Evolutionary conservation across 2,329 filamentous ascomycete species (phyloP).

Genomic region (Trichoderma gracile): DNA sequence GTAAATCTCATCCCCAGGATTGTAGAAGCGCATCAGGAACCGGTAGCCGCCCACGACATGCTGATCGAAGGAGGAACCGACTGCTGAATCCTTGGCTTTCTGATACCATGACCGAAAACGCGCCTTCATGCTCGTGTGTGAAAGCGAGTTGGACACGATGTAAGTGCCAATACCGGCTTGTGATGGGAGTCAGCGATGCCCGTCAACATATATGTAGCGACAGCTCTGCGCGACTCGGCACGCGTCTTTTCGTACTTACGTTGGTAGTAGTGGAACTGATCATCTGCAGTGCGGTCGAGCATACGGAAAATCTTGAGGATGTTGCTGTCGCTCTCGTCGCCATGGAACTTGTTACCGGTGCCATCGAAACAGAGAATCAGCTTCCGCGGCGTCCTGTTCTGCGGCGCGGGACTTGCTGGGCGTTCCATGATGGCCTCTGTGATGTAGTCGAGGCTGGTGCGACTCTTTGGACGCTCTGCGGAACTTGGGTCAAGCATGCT

Average conservation of each 20-base stretch:
- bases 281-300: slow-evolving; percentile 62
- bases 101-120: slow-evolving; percentile 66
- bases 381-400: slow-evolving; percentile 42
- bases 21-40: slow-evolving; percentile 74
- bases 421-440: slow-evolving; percentile 23
- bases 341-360: slow-evolving; percentile 64
- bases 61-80: slow-evolving; percentile 78
- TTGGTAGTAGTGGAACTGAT: slow-evolving; percentile 66
- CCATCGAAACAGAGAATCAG: slow-evolving; percentile 64
- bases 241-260: slow-evolving; percentile 44
- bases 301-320: slow-evolving; percentile 72
- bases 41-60: slow-evolving; percentile 83
- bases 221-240: background rate
- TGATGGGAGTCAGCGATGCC: slow-evolving; percentile 30
- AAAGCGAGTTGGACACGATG: slow-evolving; percentile 60
- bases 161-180: slow-evolving; percentile 72
- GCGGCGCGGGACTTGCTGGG: slow-evolving; percentile 22
- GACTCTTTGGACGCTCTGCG: slow-evolving; percentile 18
- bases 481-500: slow-evolving; percentile 27
- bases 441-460: slow-evolving; percentile 17
- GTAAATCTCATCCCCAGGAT: slow-evolving; percentile 64
- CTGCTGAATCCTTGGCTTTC: slow-evolving; percentile 75
- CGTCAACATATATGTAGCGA: slow-evolving; percentile 39
- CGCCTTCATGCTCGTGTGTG: slow-evolving; percentile 56
- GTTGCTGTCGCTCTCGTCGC: slow-evolving; percentile 63